These are phyloP conservation scores for Pleurotus tuoliensis DNA, from an alignment of 768 basidiomycete species.

Conservation along the genomic window DNA sequence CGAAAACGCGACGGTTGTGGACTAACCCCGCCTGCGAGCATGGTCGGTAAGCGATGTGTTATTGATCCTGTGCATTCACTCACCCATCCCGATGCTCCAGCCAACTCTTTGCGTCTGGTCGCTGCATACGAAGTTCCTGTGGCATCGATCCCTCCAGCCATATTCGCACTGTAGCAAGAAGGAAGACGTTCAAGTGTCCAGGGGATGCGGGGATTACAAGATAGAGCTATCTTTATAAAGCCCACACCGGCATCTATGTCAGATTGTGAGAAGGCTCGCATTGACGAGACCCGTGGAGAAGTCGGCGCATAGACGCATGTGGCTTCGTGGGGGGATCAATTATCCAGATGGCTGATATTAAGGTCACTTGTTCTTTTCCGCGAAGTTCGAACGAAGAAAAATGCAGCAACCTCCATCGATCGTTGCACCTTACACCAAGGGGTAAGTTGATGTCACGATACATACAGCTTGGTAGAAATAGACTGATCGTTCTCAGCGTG, in stretches of 20 bases:
- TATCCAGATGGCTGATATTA: too few relatives aligned
- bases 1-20: constrained; percentile 61
- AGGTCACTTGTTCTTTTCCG: too few relatives aligned
- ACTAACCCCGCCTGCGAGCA: constrained; percentile 52
- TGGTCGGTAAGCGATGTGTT: neutral
- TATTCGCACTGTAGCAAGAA: neutral
- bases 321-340: too few relatives aligned
- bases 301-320: too few relatives aligned
- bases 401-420: too few relatives aligned
- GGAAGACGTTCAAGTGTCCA: neutral
- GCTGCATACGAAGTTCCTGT: constrained; percentile 26
- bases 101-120: constrained; percentile 48
- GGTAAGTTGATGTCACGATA: too few relatives aligned
- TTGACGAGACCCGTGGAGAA: too few relatives aligned
- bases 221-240: constrained; percentile 1
- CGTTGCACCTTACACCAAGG: too few relatives aligned
- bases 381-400: too few relatives aligned
- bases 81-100: constrained; percentile 69
- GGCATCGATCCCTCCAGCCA: neutral
- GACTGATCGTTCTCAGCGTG: too few relatives aligned
- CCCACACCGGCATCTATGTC: neutral
- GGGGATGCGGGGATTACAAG: neutral
- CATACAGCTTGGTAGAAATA: too few relatives aligned
- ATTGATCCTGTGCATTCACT: constrained; percentile 11
- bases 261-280: neutral